phyloP scores from a whole-genome alignment of 1,139 yeast genomes.

The Magnusiomyces clavatus region DNA sequence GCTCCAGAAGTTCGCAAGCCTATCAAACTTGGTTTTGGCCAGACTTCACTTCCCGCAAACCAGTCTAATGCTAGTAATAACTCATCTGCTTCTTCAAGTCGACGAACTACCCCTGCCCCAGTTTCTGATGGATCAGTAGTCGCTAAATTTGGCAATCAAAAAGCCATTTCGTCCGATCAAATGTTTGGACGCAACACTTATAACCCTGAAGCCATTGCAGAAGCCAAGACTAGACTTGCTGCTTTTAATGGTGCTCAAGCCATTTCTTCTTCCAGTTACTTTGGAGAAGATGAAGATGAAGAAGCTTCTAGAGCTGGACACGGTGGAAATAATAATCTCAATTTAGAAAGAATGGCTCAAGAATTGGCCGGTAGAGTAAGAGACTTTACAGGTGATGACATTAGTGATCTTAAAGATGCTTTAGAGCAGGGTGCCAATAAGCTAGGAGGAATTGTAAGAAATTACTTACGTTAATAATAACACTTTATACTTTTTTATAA shows the following conservation, averaged over 20 bases:
- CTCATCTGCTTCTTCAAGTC: constrained; percentile 6
- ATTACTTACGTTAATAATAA: constrained; percentile 51
- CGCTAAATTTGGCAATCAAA: constrained; percentile 77
- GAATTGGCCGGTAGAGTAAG: constrained; percentile 63
- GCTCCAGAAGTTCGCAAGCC: constrained; percentile 18
- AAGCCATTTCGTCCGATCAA: constrained; percentile 93
- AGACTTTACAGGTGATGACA: constrained; percentile 78
- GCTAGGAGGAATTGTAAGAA: constrained; percentile 76
- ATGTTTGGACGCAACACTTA: constrained; percentile 82
- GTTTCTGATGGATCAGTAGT: constrained; percentile 30
- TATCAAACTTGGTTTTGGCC: constrained; percentile 34
- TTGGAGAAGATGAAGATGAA: constrained; percentile 70
- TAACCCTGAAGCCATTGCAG: constrained; percentile 70
- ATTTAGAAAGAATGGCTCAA: constrained; percentile 50
- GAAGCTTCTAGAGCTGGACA: constrained; percentile 31
- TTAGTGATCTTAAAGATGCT: constrained; percentile 84
- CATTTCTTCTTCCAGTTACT: constrained; percentile 86
- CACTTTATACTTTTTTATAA: not conserved
- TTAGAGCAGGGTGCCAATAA: constrained; percentile 90
- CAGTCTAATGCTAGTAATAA: not conserved
- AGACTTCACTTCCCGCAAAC: constrained; percentile 19
- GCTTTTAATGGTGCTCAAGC: constrained; percentile 80
- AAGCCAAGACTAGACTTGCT: constrained; percentile 72
- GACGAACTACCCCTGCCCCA: constrained; percentile 30
- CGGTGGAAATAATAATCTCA: constrained; percentile 28